Conservation (phyloP, 1,139 yeast species). For the Fermentozyma sake region DNA sequence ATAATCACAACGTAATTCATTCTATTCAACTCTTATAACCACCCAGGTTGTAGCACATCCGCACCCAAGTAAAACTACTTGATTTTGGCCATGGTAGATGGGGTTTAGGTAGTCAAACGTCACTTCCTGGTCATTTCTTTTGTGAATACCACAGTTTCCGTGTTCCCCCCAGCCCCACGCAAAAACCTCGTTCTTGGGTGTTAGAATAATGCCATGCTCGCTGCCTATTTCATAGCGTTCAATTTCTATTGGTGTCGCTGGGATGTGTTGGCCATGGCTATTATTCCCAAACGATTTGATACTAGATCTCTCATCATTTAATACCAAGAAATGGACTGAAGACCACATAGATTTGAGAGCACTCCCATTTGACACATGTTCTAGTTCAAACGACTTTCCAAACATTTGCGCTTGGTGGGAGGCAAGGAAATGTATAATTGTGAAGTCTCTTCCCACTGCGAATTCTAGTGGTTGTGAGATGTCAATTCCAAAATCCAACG, state of each 20-base stretch:
- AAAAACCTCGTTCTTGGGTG: slow-evolving; percentile 29
- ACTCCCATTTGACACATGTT: background rate
- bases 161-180: slow-evolving; percentile 99
- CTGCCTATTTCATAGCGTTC: slow-evolving; percentile 57
- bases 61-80: slow-evolving; percentile 30
- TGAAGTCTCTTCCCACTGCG: slow-evolving; percentile 46
- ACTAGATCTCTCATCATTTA: slow-evolving; percentile 3
- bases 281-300: slow-evolving; percentile 65
- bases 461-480: slow-evolving; percentile 9
- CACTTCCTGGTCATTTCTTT: slow-evolving; percentile 19
- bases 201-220: slow-evolving; percentile 69
- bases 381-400: slow-evolving; percentile 1
- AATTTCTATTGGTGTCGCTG: slow-evolving; percentile 13
- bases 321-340: slow-evolving; percentile 49
- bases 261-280: slow-evolving; percentile 65
- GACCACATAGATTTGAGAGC: slow-evolving; percentile 72
- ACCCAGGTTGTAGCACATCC: slow-evolving; percentile 48
- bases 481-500: slow-evolving; percentile 14
- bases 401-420: slow-evolving; percentile 4
- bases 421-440: slow-evolving; percentile 21
- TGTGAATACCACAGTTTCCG: slow-evolving; percentile 76
- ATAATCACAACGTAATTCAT: no score
- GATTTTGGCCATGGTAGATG: slow-evolving; percentile 22
- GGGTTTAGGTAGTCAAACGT: slow-evolving; percentile 36
- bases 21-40: no score